A percentile compares a stretch with the other conserved stretches of the same genome.
Evolutionary conservation across 1,284 basidiomycete genomes (phyloP).

Genomic region (Pascua guehoae): DNA sequence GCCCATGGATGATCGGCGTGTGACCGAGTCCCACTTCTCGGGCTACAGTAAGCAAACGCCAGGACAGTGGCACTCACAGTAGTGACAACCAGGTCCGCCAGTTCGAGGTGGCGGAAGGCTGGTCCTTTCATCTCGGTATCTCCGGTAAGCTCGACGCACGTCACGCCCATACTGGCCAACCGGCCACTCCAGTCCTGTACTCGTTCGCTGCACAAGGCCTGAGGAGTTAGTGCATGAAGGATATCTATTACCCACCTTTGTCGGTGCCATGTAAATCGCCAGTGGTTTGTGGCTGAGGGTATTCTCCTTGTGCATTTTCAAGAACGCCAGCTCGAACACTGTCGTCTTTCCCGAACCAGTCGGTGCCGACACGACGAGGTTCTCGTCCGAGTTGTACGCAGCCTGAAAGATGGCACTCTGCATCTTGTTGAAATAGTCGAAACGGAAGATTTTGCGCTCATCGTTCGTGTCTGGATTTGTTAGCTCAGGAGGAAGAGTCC

Average conservation of each 20-base stretch:
- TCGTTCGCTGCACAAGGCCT: slow-evolving; percentile 86
- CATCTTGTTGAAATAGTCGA: slow-evolving; percentile 20
- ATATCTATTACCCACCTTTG: slow-evolving; percentile 61
- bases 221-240: background rate
- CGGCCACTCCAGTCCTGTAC: slow-evolving; percentile 78
- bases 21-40: slow-evolving; percentile 92
- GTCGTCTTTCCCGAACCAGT: slow-evolving; percentile 92
- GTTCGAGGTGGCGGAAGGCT: slow-evolving; percentile 58
- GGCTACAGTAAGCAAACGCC: slow-evolving; percentile 55
- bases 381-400: slow-evolving; percentile 64
- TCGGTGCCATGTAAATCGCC: slow-evolving; percentile 91
- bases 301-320: slow-evolving; percentile 64
- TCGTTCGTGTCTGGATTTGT: background rate
- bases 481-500: background rate
- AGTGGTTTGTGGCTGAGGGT: slow-evolving; percentile 51
- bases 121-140: slow-evolving; percentile 71
- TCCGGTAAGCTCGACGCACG: slow-evolving; percentile 85
- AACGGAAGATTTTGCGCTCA: slow-evolving; percentile 14
- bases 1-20: slow-evolving; percentile 57
- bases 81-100: slow-evolving; percentile 73
- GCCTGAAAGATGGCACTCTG: slow-evolving; percentile 18
- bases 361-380: slow-evolving; percentile 83
- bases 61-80: slow-evolving; percentile 56
- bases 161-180: slow-evolving; percentile 68
- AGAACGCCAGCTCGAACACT: slow-evolving; percentile 85